Evolutionary conservation across 768 basidiomycete species (phyloP), one percentile per base, ranked within the genome.

Genomic region (Lyophyllum shimeji): DNA sequence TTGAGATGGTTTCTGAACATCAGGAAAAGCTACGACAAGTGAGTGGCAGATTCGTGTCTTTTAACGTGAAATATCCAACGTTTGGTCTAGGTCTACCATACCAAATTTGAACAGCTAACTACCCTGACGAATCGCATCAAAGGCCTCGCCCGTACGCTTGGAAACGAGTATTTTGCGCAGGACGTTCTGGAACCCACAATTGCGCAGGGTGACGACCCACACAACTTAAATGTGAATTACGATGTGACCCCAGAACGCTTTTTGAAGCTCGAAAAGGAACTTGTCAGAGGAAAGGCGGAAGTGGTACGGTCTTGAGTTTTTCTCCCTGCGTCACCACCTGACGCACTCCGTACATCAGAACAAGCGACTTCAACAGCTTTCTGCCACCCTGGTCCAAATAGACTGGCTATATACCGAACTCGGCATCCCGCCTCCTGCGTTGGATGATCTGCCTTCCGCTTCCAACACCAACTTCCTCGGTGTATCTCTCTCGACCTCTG

Each of bases 191-290:
- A 82, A 54, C 76, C 80, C 20, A 68, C 69, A 0, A 64, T 71
- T 15, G 81, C 79, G 1, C 52, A 60, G 7, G 81, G 76, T 7
- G 81, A 82, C 55, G 65, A 67, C 50, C 50, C 55, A 18, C 54
- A 69, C 2, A 75, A 77, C 34, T 57, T 67, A 2, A 69, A 73
- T 29, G 73, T 80, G 5, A 78, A 82, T 63, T 77, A 82, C 21
- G 89, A 95, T 62, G 89, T 94, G 15, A 87, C 85, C 11, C 86
- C 89, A 0, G 92, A 94, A 60, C 81, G 89, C 12, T 91, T 95
- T 65, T 78, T 83, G 45, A 86, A 77, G 62, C 74, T 95, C 5
- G 91, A 95, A 76, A 88, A 90, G 67, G 92, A 95, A 64, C 80
- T 94, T 17, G 85, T 90, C 9, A 78, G 88, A 51, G 92, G 90